A percentile compares a stretch with the other conserved stretches of the same genome.
Evolutionary conservation across 106 monocot genomes (phyloP).

Genomic region (Vanilla planifolia): DNA sequence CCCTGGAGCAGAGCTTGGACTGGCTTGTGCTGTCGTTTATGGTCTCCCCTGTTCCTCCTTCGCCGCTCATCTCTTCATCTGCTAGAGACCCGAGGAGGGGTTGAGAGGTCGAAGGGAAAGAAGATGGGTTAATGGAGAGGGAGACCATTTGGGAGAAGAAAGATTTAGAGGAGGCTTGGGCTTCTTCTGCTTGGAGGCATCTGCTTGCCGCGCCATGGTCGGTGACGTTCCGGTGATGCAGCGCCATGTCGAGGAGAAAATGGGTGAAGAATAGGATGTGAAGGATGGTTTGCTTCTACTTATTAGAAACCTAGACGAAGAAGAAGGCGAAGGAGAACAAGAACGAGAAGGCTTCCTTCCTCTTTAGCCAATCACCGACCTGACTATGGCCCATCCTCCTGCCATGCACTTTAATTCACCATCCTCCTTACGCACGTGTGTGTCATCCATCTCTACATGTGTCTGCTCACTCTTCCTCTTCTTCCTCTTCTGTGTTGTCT

Average conservation of each 20-base stretch:
- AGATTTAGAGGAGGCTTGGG: slow-evolving; percentile 20
- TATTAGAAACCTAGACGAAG: too few relatives aligned
- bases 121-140: slow-evolving; percentile 41
- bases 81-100: neutral
- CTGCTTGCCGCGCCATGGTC: slow-evolving; percentile 5
- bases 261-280: neutral
- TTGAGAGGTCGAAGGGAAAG: slow-evolving; percentile 7
- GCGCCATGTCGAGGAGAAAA: slow-evolving; percentile 4
- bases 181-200: neutral
- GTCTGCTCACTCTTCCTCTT: neutral
- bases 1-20: slow-evolving; percentile 64
- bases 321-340: neutral
- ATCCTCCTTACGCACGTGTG: neutral
- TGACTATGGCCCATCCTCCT: too few relatives aligned
- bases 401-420: neutral
- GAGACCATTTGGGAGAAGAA: slow-evolving; percentile 39
- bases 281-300: too few relatives aligned
- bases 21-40: slow-evolving; percentile 26
- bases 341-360: neutral
- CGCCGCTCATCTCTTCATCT: slow-evolving; percentile 7
- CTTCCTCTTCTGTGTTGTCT: too few relatives aligned
- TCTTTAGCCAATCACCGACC: too few relatives aligned
- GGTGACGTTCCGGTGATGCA: slow-evolving; percentile 1
- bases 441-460: neutral
- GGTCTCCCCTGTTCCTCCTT: slow-evolving; percentile 15